Percentiles rank a stretch among this genome's conserved stretches.
phyloP scores from a whole-genome alignment of 2,329 filamentous ascomycete genomes.

The Aspergillus hiratsukae region DNA sequence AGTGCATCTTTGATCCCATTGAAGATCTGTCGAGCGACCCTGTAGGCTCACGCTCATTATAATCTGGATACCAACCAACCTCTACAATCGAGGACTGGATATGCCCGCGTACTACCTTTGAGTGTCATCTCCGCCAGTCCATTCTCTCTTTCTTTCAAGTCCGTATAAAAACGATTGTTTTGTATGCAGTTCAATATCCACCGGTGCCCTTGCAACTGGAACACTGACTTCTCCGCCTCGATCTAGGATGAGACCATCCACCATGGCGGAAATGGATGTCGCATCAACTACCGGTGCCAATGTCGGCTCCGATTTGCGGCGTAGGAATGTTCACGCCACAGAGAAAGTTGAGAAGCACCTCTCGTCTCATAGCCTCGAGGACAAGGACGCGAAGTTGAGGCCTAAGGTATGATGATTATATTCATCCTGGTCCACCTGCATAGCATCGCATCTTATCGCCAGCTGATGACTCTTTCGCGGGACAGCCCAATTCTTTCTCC shows the following conservation, averaged over 20 bases:
- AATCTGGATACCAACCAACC: neutral
- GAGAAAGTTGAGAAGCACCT: slow-evolving; percentile 22
- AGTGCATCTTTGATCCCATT: neutral
- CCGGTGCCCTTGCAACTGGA: neutral
- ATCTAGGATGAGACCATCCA: slow-evolving; percentile 3
- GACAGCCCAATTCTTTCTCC: slow-evolving; percentile 33
- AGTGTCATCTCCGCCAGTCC: neutral
- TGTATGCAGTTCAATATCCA: neutral
- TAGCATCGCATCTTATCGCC: neutral
- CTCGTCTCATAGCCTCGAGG: slow-evolving; percentile 14
- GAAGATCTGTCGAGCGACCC: neutral
- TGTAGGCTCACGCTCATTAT: neutral
- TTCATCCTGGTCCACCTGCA: neutral
- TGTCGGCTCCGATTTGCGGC: slow-evolving; percentile 34
- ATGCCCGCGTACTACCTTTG: neutral
- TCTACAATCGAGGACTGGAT: neutral
- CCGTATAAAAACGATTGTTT: neutral
- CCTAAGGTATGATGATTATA: slow-evolving; percentile 27
- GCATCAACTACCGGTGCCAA: slow-evolving; percentile 34
- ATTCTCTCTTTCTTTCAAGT: neutral
- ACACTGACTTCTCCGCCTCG: neutral
- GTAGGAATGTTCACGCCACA: slow-evolving; percentile 38
- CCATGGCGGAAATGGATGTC: slow-evolving; percentile 30
- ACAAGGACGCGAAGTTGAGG: slow-evolving; percentile 32
- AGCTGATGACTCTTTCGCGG: neutral